phyloP scores from a whole-genome alignment of 768 basidiomycete species.

The Mycena rebaudengoi region DNA sequence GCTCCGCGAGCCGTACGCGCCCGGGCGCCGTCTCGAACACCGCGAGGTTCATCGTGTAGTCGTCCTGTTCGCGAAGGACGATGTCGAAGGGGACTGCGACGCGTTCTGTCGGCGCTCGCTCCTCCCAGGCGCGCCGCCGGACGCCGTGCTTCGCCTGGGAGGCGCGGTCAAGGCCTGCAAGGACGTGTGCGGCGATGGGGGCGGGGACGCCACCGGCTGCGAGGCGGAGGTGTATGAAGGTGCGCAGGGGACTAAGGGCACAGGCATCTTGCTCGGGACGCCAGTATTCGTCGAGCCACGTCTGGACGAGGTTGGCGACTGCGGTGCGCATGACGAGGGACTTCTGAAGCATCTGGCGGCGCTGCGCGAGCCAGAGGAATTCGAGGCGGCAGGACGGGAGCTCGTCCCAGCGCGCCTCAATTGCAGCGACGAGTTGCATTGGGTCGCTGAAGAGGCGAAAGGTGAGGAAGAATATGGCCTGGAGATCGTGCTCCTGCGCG shows the following conservation, averaged over 20 bases:
- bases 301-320: slow-evolving; percentile 66
- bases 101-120: slow-evolving; percentile 27
- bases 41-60: slow-evolving; percentile 37
- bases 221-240: slow-evolving; percentile 34
- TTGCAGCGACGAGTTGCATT: slow-evolving; percentile 46
- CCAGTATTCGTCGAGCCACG: slow-evolving; percentile 83
- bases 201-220: slow-evolving; percentile 36
- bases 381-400: slow-evolving; percentile 25
- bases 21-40: slow-evolving; percentile 47
- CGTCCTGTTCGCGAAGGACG: slow-evolving; percentile 35
- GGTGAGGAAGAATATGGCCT: slow-evolving; percentile 69
- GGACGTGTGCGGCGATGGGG: slow-evolving; percentile 34
- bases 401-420: slow-evolving; percentile 60
- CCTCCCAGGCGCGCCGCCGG: slow-evolving; percentile 8
- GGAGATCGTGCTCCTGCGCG: slow-evolving; percentile 51
- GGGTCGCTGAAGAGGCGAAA: slow-evolving; percentile 76
- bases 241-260: slow-evolving; percentile 41
- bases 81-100: slow-evolving; percentile 32
- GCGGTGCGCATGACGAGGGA: slow-evolving; percentile 61
- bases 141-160: slow-evolving; percentile 1
- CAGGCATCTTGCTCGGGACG: slow-evolving; percentile 57
- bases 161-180: slow-evolving; percentile 38
- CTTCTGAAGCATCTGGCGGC: slow-evolving; percentile 47
- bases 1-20: slow-evolving; percentile 53
- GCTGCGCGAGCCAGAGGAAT: slow-evolving; percentile 40